Conservation (phyloP, 257 asterid genomes). For the Solanum sitiens region DNA sequence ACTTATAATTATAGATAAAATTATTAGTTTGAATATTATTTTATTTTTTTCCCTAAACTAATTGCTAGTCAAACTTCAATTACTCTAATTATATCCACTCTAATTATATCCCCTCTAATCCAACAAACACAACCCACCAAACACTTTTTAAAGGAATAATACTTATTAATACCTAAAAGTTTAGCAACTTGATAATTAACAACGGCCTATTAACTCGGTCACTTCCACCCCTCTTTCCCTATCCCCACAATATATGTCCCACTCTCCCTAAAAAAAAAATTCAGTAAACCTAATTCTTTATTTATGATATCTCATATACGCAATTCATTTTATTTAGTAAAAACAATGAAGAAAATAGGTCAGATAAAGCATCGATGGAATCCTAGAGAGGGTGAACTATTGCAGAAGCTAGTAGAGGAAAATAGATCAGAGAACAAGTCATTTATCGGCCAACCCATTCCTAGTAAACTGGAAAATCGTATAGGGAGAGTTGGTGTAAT, state of each 20-base stretch:
- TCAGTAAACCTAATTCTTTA: neutral
- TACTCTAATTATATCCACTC: no score
- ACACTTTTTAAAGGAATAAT: no score
- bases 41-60: no score
- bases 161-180: no score
- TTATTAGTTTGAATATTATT: no score
- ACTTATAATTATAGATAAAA: no score
- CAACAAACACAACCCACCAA: no score
- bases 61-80: no score
- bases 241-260: neutral
- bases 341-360: neutral
- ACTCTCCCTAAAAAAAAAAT: neutral
- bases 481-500: no score
- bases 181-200: neutral
- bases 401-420: neutral
- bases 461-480: neutral
- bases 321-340: neutral
- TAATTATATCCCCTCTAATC: no score
- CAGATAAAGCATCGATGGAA: neutral
- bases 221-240: neutral
- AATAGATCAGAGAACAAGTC: neutral
- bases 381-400: neutral
- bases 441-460: neutral
- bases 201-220: neutral
- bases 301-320: neutral